Evolutionary conservation across 2,329 filamentous ascomycete genomes (phyloP).

Genomic region (Didymosphaeria variabile): DNA sequence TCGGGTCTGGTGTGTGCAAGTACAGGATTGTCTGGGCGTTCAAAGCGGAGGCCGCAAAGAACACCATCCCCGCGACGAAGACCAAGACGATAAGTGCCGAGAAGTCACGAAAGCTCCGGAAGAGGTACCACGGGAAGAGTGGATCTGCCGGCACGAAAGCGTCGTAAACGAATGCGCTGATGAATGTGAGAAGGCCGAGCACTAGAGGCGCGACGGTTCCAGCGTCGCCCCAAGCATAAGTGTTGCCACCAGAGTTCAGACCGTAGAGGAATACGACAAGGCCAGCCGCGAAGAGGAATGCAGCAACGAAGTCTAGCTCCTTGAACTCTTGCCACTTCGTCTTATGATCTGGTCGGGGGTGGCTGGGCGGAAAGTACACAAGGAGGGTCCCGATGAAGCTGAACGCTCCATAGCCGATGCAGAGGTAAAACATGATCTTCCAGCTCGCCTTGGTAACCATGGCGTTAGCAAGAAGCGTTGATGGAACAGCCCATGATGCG

Average conservation of each 20-base stretch:
- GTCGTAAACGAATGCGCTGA: conserved; percentile 29
- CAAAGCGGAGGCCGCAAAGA: conserved; percentile 34
- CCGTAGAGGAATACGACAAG: conserved; percentile 55
- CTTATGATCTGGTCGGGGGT: conserved; percentile 46
- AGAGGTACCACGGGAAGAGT: conserved; percentile 40
- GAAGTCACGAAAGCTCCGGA: conserved; percentile 37
- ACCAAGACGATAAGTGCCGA: conserved; percentile 40
- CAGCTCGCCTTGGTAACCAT: conserved; percentile 46
- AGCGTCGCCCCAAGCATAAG: conserved; percentile 37
- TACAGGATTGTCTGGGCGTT: conserved; percentile 33
- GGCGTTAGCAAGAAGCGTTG: conserved; percentile 54
- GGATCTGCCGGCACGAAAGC: conserved; percentile 32
- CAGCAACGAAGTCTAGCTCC: conserved; percentile 55
- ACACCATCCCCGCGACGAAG: conserved; percentile 41
- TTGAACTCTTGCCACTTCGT: conserved; percentile 39
- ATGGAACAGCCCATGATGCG: conserved; percentile 39
- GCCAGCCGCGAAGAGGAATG: conserved; percentile 55
- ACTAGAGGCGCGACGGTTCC: conserved; percentile 38
- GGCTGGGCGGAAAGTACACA: conserved; percentile 60
- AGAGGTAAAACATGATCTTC: conserved; percentile 51
- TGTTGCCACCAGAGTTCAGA: conserved; percentile 54
- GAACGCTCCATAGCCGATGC: conserved; percentile 55
- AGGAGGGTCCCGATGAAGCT: conserved; percentile 54
- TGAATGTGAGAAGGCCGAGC: conserved; percentile 29
- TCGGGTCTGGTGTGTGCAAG: conserved; percentile 28